phyloP scores from a whole-genome alignment of 768 basidiomycete genomes.

The Sporobolomyces roseus region DNA sequence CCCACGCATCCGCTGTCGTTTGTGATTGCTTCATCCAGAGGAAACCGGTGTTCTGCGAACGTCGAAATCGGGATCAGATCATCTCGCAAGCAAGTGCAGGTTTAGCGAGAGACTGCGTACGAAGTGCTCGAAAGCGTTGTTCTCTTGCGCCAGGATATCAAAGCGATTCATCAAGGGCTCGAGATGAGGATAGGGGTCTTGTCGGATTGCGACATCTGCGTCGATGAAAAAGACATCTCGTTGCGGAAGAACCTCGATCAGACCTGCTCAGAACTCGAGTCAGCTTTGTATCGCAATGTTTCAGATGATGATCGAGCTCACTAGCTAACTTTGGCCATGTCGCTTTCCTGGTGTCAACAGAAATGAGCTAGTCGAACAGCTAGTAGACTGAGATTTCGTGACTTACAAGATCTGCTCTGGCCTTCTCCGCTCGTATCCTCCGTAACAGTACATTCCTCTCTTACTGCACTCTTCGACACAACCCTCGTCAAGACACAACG shows the following conservation, averaged over 20 bases:
- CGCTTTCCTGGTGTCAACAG: neutral
- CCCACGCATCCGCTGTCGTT: constrained; percentile 15
- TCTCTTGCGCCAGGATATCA: constrained; percentile 31
- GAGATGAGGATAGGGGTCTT: constrained; percentile 30
- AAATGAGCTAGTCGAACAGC: neutral
- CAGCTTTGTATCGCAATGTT: neutral
- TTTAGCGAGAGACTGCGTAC: too few species aligned
- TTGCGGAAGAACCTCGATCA: constrained; percentile 25
- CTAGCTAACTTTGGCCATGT: constrained; percentile 38
- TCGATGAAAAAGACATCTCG: constrained; percentile 39
- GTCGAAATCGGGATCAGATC: too few species aligned
- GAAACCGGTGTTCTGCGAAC: constrained; percentile 35
- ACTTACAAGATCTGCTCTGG: constrained; percentile 10
- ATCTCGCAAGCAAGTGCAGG: too few species aligned
- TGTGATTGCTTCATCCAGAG: constrained; percentile 17
- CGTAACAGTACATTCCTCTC: constrained; percentile 25
- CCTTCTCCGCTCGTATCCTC: constrained; percentile 17
- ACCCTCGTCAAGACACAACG: constrained; percentile 26
- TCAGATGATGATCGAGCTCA: neutral
- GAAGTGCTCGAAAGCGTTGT: constrained; percentile 24
- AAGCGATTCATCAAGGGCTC: constrained; percentile 9
- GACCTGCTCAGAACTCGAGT: constrained; percentile 6
- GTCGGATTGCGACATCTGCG: constrained; percentile 20
- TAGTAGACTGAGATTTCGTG: neutral
- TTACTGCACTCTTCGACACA: constrained; percentile 21